Evolutionary conservation across 2,329 filamentous ascomycete genomes (phyloP), one percentile per base, ranked within the genome.

Genomic region (Didymella exigua): DNA sequence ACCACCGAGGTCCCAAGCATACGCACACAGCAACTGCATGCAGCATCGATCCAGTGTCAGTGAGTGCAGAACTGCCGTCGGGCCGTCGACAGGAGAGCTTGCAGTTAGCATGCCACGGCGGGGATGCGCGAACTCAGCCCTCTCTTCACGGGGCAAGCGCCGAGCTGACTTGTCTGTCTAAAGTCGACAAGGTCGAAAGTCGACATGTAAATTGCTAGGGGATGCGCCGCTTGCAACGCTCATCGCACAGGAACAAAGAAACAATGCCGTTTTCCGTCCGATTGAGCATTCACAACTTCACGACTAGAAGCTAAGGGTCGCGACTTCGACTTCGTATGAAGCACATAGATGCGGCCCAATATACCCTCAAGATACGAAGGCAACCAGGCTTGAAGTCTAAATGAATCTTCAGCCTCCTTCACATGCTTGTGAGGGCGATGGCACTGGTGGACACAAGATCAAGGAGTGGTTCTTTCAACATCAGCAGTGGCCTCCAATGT

Each of bases 51-150:
- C 29, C n/a, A 33, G 34, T 36, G 30, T 24, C 36, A 31, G 43
- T 38, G 31, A 26, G n/a, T 27, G 31, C 36, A 40, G 44, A 24
- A 38, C 30, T 19, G 27, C 26, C 44, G 29, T 10, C 45, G 40
- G 40, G 41, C 45, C 45, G 33, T 48, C 45, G 21, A 13, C 9
- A 40, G 31, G 21, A 21, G 18, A 54, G 24, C 34, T 37, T 29
- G 31, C 36, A 31, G 30, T 48, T 31, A 54, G 37, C 44, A 27
- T 9, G 44, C 45, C 51, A 44, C 44, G 38, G 51, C 44, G 44
- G 44, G 51, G 38, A 49, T 49, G 45, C 51, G 38, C 45, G 51
- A 54, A 40, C 31, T 40, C 21, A 44, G 40, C 23, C 19, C 16
- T 43, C 40, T 29, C 38, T 40, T 40, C 29, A 34, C 4, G 26